Percentiles rank a stretch among this genome's conserved stretches.
Conservation (phyloP, 2,329 filamentous ascomycete species). For the Verticillium dahliae region DNA sequence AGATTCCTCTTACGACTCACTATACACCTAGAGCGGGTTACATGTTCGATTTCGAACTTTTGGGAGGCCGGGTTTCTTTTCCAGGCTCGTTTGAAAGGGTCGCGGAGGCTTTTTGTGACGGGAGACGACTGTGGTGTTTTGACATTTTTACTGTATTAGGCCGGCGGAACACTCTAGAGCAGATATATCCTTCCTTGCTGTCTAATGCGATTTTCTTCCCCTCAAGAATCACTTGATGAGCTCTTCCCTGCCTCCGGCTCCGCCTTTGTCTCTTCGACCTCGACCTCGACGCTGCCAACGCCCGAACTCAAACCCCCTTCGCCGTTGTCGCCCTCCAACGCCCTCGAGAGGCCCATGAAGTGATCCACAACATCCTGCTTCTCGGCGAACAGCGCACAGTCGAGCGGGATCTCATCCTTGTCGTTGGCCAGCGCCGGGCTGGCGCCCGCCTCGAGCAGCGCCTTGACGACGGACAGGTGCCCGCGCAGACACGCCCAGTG, state of each 20-base stretch:
- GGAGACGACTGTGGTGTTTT: background rate
- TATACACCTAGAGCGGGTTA: background rate
- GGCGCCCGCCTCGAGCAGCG: conserved; percentile 69
- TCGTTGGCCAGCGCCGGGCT: conserved; percentile 74
- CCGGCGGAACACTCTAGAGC: background rate
- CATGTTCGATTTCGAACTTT: background rate
- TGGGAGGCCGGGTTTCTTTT: background rate
- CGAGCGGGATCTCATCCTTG: conserved; percentile 74
- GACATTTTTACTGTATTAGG: background rate
- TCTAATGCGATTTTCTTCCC: background rate
- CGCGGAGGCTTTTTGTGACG: background rate
- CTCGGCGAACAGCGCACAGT: conserved; percentile 65
- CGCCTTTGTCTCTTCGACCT: conserved; percentile 24
- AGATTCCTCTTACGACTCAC: background rate
- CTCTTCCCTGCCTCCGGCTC: conserved; percentile 16
- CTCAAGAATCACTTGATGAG: background rate
- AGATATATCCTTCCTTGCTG: background rate
- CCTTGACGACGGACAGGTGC: conserved; percentile 72
- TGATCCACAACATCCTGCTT: conserved; percentile 60
- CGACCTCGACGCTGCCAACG: conserved; percentile 23
- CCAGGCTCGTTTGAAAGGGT: background rate
- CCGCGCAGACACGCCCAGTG: conserved; percentile 94
- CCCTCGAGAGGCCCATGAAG: conserved; percentile 43
- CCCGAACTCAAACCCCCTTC: conserved; percentile 31
- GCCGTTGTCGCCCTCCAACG: conserved; percentile 38